phyloP scores from a whole-genome alignment of 2,329 filamentous ascomycete genomes.

The Claviceps pazoutovae region DNA sequence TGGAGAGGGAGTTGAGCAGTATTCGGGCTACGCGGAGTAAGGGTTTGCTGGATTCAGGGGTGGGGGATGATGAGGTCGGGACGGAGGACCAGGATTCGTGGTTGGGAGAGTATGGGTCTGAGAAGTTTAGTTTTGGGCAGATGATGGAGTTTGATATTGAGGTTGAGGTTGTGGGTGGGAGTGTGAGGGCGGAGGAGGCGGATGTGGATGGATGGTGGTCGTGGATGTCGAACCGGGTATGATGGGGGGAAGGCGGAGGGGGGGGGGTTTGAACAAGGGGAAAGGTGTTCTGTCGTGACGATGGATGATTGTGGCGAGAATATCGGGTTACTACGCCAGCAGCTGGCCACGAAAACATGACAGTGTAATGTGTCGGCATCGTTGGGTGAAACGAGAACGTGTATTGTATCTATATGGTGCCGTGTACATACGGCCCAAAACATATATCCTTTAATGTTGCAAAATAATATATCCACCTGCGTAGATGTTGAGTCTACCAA shows the following conservation, averaged over 20 bases:
- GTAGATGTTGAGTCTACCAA: constrained; percentile 30
- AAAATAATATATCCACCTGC: constrained; percentile 5
- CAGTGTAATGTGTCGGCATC: too few relatives aligned
- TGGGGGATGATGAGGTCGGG: constrained; percentile 46
- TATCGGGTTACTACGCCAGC: too few relatives aligned
- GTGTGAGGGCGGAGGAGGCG: constrained; percentile 49
- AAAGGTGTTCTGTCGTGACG: neutral
- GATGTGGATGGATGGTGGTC: constrained; percentile 75
- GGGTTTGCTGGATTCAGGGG: constrained; percentile 68
- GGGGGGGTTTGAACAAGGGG: neutral
- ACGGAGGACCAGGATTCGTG: constrained; percentile 68
- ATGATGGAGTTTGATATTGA: constrained; percentile 73
- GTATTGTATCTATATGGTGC: too few relatives aligned
- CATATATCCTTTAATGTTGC: too few relatives aligned
- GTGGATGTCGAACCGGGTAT: constrained; percentile 73
- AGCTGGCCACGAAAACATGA: too few relatives aligned
- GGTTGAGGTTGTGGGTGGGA: constrained; percentile 66
- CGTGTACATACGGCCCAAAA: too few relatives aligned
- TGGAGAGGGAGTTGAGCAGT: constrained; percentile 70
- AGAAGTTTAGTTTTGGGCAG: constrained; percentile 64
- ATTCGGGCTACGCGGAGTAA: constrained; percentile 66
- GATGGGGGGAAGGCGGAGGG: neutral
- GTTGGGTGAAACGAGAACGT: neutral
- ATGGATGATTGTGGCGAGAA: neutral
- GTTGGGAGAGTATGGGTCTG: constrained; percentile 68